Evolutionary conservation across 2,329 filamentous ascomycete species (phyloP).

Genomic region (Falciphora oryzae): DNA sequence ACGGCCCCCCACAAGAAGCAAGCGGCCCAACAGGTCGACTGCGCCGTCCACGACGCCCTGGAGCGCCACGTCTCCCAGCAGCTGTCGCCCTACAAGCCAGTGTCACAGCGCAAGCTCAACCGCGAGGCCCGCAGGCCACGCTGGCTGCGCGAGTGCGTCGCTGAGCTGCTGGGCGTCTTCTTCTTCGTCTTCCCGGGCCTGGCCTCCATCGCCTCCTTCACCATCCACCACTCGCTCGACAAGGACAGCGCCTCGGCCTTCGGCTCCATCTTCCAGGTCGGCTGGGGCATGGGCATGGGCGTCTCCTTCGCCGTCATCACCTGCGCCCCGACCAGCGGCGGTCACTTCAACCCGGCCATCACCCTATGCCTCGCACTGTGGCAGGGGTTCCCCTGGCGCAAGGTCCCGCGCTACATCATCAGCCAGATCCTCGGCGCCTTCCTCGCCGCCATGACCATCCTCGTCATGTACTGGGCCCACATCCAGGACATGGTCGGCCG

Average conservation of each 20-base stretch:
- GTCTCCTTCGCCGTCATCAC: slow-evolving; percentile 55
- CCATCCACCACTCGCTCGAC: slow-evolving; percentile 36
- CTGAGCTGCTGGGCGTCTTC: slow-evolving; percentile 52
- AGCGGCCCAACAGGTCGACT: slow-evolving; percentile 49
- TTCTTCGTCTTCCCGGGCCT: slow-evolving; percentile 50
- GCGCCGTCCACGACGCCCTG: slow-evolving; percentile 48
- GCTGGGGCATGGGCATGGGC: slow-evolving; percentile 49
- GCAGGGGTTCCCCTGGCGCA: slow-evolving; percentile 54
- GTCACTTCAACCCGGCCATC: slow-evolving; percentile 49
- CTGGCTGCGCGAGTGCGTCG: slow-evolving; percentile 48
- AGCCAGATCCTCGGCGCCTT: slow-evolving; percentile 52
- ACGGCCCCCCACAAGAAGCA: slow-evolving; percentile 47
- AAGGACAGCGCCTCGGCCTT: slow-evolving; percentile 21
- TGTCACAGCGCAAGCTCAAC: slow-evolving; percentile 47
- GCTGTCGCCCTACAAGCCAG: slow-evolving; percentile 42
- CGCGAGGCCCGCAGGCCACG: slow-evolving; percentile 48
- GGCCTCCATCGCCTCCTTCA: slow-evolving; percentile 45
- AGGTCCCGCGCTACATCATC: slow-evolving; percentile 51
- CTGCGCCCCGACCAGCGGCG: slow-evolving; percentile 44
- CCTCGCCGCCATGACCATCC: slow-evolving; percentile 46
- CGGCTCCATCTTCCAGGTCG: slow-evolving; percentile 50
- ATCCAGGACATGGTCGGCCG: slow-evolving; percentile 23
- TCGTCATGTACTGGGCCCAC: slow-evolving; percentile 51
- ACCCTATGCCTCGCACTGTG: slow-evolving; percentile 41
- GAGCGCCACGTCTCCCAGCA: slow-evolving; percentile 43